Conservation (phyloP, 2,329 filamentous ascomycete genomes). For the Aplosporella prunicola region DNA sequence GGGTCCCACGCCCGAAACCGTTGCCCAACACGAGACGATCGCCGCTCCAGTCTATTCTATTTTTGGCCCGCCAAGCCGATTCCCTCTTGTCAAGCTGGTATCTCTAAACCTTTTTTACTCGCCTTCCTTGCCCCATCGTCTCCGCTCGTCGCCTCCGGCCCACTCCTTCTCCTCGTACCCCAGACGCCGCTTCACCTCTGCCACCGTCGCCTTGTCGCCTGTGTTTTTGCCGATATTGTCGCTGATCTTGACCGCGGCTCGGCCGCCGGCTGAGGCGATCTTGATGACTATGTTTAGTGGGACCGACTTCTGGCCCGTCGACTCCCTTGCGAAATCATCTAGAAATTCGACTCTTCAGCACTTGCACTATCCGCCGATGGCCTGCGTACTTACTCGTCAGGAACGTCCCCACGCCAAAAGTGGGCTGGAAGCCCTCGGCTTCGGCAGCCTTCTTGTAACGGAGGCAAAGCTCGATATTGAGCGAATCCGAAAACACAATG, state of each 20-base stretch:
- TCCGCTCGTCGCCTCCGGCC: conserved; percentile 73
- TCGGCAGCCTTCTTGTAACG: conserved; percentile 83
- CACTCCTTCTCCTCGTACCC: conserved; percentile 82
- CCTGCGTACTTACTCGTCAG: conserved; percentile 56
- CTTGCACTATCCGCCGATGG: neutral
- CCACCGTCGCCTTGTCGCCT: conserved; percentile 68
- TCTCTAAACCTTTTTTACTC: too few species aligned
- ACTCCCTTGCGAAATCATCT: conserved; percentile 73
- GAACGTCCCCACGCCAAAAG: conserved; percentile 91
- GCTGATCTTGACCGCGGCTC: conserved; percentile 83
- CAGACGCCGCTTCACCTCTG: conserved; percentile 72
- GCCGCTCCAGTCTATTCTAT: conserved; percentile 5
- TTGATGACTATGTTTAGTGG: conserved; percentile 98
- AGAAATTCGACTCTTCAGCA: conserved; percentile 14
- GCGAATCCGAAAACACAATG: conserved; percentile 90
- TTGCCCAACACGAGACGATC: conserved; percentile 1
- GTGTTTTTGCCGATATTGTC: conserved; percentile 89
- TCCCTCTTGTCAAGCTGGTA: neutral
- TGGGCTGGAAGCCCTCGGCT: conserved; percentile 68
- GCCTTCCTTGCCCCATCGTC: conserved; percentile 57
- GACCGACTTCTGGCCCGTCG: conserved; percentile 64
- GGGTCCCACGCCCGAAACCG: conserved; percentile 2
- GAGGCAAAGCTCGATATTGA: conserved; percentile 83
- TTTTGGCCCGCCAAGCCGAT: neutral
- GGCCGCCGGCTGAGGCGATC: conserved; percentile 72